These are phyloP conservation scores for Panicum hallii DNA, from an alignment of 202 grass and related monocot species.

Conservation along the genomic window DNA sequence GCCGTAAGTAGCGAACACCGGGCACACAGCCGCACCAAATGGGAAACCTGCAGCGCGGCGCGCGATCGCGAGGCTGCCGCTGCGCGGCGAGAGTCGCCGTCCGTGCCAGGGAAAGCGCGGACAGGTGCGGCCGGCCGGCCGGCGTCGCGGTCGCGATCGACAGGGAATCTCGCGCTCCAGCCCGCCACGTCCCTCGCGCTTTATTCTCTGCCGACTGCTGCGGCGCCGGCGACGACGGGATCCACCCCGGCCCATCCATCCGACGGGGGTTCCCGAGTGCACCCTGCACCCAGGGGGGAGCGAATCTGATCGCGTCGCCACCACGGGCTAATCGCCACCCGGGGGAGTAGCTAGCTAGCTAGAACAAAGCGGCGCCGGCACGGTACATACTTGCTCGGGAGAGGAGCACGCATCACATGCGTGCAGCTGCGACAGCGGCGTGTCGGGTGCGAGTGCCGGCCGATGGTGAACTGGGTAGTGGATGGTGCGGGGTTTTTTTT, in stretches of 20 bases:
- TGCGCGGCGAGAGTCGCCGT: too few species aligned
- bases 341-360: background rate
- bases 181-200: conserved; percentile 39
- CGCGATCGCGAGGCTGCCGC: background rate
- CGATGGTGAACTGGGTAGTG: background rate
- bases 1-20: conserved; percentile 20
- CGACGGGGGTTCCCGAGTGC: background rate
- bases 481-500: background rate
- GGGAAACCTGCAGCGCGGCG: background rate
- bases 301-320: conserved; percentile 29
- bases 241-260: too few species aligned
- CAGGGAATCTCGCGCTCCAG: conserved; percentile 28
- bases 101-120: conserved; percentile 37
- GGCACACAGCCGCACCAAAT: background rate
- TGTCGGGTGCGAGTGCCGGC: background rate
- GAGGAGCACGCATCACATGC: background rate
- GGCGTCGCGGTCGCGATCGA: background rate
- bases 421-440: conserved; percentile 1
- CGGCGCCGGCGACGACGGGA: background rate
- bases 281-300: background rate
- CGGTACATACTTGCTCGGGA: background rate
- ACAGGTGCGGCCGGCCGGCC: background rate
- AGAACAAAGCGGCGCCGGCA: background rate
- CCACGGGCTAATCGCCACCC: background rate
- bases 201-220: background rate